Conservation (phyloP, 805 yeast genomes). For the Schizosaccharomyces osmophilus region DNA sequence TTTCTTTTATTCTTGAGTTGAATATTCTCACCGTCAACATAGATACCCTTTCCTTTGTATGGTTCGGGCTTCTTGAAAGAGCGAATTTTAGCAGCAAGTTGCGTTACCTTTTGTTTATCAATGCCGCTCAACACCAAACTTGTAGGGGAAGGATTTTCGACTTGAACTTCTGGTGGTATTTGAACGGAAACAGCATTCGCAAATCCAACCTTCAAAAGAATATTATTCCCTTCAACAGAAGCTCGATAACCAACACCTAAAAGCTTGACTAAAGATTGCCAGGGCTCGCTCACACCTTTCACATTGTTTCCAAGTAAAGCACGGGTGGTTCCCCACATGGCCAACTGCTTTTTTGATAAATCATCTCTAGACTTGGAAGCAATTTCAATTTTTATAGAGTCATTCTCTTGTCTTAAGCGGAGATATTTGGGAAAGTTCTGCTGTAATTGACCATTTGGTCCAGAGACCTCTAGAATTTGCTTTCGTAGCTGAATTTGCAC, state of each 20-base stretch:
- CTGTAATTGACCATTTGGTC: background rate
- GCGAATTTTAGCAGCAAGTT: slow-evolving; percentile 73
- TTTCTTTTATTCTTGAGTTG: slow-evolving; percentile 37
- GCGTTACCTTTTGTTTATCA: slow-evolving; percentile 64
- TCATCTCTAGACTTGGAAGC: background rate
- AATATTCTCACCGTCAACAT: slow-evolving; percentile 74
- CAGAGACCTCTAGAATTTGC: background rate
- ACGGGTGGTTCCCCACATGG: slow-evolving; percentile 91
- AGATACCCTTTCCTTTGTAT: slow-evolving; percentile 93
- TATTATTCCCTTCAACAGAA: slow-evolving; percentile 30
- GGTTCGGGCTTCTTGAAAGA: slow-evolving; percentile 89
- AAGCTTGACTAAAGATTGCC: slow-evolving; percentile 58
- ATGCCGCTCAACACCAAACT: slow-evolving; percentile 66
- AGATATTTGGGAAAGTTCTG: background rate
- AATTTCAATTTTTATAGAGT: background rate
- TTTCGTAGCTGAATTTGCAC: background rate
- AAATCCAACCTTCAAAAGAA: slow-evolving; percentile 60
- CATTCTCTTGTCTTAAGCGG: background rate
- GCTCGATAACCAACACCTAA: slow-evolving; percentile 97
- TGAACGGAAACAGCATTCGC: slow-evolving; percentile 54
- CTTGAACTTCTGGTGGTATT: slow-evolving; percentile 56
- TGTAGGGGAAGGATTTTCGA: slow-evolving; percentile 61
- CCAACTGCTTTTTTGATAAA: slow-evolving; percentile 36
- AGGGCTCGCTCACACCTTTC: slow-evolving; percentile 82
- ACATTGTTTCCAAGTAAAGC: slow-evolving; percentile 53